Percentiles rank a stretch among this genome's conserved stretches.
These are phyloP conservation scores for Trichosanthes truncata DNA, from an alignment of 306 rosid species.

Conservation along the genomic window DNA sequence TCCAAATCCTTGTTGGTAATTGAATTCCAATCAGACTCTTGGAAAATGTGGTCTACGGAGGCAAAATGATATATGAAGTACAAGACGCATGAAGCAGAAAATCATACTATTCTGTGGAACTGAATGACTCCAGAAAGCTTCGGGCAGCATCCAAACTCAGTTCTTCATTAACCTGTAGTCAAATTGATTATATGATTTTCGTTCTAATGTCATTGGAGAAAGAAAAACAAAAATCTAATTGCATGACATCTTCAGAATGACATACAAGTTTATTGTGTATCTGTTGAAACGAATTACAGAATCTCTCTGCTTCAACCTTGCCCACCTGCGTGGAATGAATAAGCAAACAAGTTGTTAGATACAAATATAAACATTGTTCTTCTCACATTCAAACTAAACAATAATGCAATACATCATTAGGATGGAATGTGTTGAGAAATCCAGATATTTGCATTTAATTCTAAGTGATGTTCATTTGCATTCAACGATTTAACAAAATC, in stretches of 20 bases:
- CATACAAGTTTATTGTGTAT: slow-evolving; percentile 9
- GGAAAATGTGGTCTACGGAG: not conserved
- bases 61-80: not conserved
- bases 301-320: slow-evolving; percentile 6
- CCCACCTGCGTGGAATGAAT: not conserved
- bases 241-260: not conserved
- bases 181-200: not conserved
- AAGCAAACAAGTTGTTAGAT: not conserved
- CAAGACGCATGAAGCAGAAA: slow-evolving; percentile 11
- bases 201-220: not conserved
- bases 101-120: slow-evolving; percentile 11
- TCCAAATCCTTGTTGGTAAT: slow-evolving; percentile 7
- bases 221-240: not conserved
- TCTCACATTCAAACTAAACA: not conserved
- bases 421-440: not conserved
- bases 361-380: not conserved
- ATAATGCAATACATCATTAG: not conserved
- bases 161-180: slow-evolving; percentile 28
- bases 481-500: not conserved
- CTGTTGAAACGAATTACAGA: slow-evolving; percentile 1
- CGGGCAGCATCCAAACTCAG: slow-evolving; percentile 56
- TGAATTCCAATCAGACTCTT: not conserved
- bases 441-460: not conserved
- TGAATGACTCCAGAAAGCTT: slow-evolving; percentile 33
- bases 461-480: not conserved